Evolutionary conservation across 108 stramenopile genomes (phyloP), one percentile per base, ranked within the genome.

Genomic region (Nitzschia palea): DNA sequence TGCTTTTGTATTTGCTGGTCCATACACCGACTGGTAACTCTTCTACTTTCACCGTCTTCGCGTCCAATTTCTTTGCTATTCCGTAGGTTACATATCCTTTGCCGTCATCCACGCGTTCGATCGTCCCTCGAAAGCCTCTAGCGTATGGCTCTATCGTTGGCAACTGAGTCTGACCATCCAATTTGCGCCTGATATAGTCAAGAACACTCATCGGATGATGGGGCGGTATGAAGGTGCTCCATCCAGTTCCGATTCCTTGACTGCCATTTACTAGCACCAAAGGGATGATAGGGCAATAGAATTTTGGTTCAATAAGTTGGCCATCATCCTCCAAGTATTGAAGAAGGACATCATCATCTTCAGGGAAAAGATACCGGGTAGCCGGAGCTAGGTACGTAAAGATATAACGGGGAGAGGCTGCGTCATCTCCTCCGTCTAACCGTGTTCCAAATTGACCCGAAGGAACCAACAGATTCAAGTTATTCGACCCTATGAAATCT

Each of bases 221-320:
- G 9, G 81, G 81, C 5, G 97, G 97, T 45, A 98, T 91, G 27
- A 65, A 71, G 3, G 97, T 95, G 45, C 80, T 83, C 95, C 96
- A 98, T 12, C 97, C 97, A 44, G 97, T 96, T 37, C 97, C 97
- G 67, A 98, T 98, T 12, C 97, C 97, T 68, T 91, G 86, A 59
- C 72, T 73, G 18, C 97, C 96, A 67, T 98, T 98, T 12, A 96
- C 82, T 15, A 96, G 71, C 17, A 91, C 65, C 32, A 98, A 55
- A 59, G 94, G 93, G 52, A 96, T 89, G 28, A 96, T 71, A 25
- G 97, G 95, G 42, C 86, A 81, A 65, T 76, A 96, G 40, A 78
- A 86, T 34, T 82, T 72, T 6, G 95, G 97, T 67, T 97, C 97
- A 23, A 96, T 90, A 37, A 67, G 28, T 47, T 84, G 80, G 3